Percentiles rank a stretch among this genome's conserved stretches.
Evolutionary conservation across 352 stramenopile species (phyloP).

Genomic region (Aphanomyces cochlioides): DNA sequence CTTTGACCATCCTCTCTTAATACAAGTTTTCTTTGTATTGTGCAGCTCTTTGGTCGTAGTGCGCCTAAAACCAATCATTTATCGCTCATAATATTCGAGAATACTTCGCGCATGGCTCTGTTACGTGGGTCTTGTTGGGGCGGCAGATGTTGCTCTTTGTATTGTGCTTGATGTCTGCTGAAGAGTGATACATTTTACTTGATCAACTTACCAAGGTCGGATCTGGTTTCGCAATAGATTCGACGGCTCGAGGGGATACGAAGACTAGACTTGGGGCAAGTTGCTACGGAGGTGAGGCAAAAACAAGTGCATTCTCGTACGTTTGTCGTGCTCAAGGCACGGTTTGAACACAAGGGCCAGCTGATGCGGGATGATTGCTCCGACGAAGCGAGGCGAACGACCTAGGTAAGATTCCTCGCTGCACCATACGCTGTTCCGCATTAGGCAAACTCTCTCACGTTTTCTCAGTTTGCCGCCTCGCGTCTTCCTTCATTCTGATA

Average conservation of each 20-base stretch:
- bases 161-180: not conserved
- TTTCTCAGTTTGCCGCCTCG: not conserved
- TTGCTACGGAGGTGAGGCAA: not conserved
- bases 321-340: too few relatives aligned
- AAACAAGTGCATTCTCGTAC: too few relatives aligned
- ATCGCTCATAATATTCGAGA: not conserved
- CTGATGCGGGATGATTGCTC: conserved; percentile 4
- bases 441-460: not conserved
- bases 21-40: conserved; percentile 8
- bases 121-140: conserved; percentile 2
- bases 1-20: not conserved
- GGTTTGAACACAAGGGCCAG: conserved; percentile 11
- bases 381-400: not conserved
- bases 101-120: conserved; percentile 11
- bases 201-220: not conserved
- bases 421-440: not conserved
- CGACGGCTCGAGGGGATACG: not conserved
- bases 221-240: not conserved
- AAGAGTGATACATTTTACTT: not conserved
- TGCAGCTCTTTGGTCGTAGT: conserved; percentile 24
- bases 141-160: conserved; percentile 5
- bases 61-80: not conserved
- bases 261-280: not conserved
- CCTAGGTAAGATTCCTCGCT: not conserved
- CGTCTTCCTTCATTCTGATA: conserved; percentile 13